Percentiles rank a stretch among this genome's conserved stretches.
phyloP scores from a whole-genome alignment of 306 rosid species.

The Citrullus mucosospermus region DNA sequence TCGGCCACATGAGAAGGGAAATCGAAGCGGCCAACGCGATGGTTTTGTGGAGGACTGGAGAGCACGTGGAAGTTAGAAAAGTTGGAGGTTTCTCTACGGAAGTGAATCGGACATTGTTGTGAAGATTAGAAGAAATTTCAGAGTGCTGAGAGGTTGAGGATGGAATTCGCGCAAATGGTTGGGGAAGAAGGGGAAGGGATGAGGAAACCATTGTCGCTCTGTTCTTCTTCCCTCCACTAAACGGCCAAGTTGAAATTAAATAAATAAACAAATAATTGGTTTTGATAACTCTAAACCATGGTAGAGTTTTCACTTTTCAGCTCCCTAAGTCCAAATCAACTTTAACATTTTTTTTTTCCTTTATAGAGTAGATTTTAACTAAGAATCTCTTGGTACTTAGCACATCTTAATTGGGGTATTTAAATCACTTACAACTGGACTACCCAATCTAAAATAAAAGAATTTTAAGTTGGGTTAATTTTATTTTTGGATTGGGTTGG shows the following conservation, averaged over 20 bases:
- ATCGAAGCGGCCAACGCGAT: conserved; percentile 66
- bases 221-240: conserved; percentile 4
- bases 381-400: too few relatives aligned
- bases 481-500: too few relatives aligned
- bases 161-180: conserved; percentile 16
- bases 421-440: too few relatives aligned
- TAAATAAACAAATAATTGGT: neutral
- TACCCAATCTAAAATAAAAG: too few relatives aligned
- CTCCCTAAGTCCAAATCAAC: neutral
- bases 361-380: too few relatives aligned
- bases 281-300: neutral
- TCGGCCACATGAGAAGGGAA: conserved; percentile 59
- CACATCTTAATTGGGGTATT: too few relatives aligned
- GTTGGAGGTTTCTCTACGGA: conserved; percentile 3
- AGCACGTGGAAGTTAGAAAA: conserved; percentile 11
- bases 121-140: conserved; percentile 16
- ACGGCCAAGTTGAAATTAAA: neutral
- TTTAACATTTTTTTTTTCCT: too few relatives aligned
- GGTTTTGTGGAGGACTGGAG: conserved; percentile 33
- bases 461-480: too few relatives aligned
- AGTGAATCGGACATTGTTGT: conserved; percentile 15
- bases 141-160: conserved; percentile 10
- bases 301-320: neutral
- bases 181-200: conserved; percentile 33
- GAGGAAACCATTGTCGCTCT: conserved; percentile 45